Conservation (phyloP, 2,329 filamentous ascomycete species). For the Fonsecaea pedrosoi region DNA sequence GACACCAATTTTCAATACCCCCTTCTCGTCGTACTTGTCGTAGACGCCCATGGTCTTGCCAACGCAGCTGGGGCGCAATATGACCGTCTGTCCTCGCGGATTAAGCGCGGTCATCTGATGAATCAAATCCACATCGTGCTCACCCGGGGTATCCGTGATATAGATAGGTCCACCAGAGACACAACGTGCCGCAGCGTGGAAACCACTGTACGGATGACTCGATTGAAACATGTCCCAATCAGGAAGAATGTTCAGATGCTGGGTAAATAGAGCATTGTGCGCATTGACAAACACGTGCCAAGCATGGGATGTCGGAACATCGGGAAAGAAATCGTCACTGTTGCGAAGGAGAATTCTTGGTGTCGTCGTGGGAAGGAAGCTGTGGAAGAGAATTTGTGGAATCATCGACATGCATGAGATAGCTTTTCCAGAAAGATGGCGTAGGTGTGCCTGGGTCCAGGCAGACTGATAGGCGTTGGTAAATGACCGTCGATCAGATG, state of each 20-base stretch:
- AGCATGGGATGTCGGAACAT: constrained; percentile 77
- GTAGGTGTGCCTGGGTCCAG: constrained; percentile 79
- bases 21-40: constrained; percentile 73
- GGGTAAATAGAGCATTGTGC: constrained; percentile 81
- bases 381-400: constrained; percentile 84
- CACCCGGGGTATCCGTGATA: constrained; percentile 86
- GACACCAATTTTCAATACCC: constrained; percentile 76
- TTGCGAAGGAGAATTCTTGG: constrained; percentile 80
- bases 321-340: constrained; percentile 88
- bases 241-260: constrained; percentile 83
- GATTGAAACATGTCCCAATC: constrained; percentile 83
- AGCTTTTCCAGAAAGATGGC: constrained; percentile 76
- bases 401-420: constrained; percentile 96
- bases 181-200: constrained; percentile 89
- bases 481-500: constrained; percentile 73
- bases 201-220: constrained; percentile 72
- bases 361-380: constrained; percentile 72
- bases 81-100: constrained; percentile 73
- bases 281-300: constrained; percentile 98
- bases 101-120: constrained; percentile 80
- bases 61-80: constrained; percentile 77
- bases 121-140: constrained; percentile 78
- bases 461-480: constrained; percentile 81
- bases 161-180: constrained; percentile 92
- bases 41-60: constrained; percentile 78